Base-by-base conservation (phyloP, 169 alveolate genomes). In the Cryptosporidium bovis region DNA sequence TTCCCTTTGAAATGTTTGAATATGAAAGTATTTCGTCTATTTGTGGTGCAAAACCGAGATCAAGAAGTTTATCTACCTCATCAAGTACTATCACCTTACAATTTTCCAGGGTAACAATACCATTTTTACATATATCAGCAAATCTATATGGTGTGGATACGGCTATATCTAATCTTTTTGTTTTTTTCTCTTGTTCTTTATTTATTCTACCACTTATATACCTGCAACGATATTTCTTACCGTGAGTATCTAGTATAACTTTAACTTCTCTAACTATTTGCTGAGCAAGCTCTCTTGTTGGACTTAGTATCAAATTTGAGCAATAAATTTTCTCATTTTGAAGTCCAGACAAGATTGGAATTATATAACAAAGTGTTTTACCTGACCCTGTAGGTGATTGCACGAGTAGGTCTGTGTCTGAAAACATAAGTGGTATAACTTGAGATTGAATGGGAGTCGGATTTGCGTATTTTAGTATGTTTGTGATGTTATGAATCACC, bases 331-430 rank as follows among this genome's bases (percentile, higher is more conserved):
- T 77, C 18, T 77, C 87, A n/a, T 24, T 77, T 5, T 31, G 31
- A 24, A 77, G 36, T 62, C 71, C 50, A 40, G 55, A 55, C 13
- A 96, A 82, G n/a, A 96, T 71, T 10, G 99, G 99, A 36, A 95
- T 85, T 51, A 96, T 90, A 92, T 95, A 96, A 18, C 97, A 92
- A 66, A 96, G 67, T 6, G 98, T 95, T 91, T 96, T 96, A 36
- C 99, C 99, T 24, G 96, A 90, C 0, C 98, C 98, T 13, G 99
- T 95, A 69, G 95, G 96, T 24, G 97, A 94, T 64, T 92, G 82
- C 20, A 94, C 96, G 36, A 95, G 90, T 36, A 94, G 84, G 84
- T 92, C 92, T 55, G 91, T 91, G 34, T 93, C 92, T 46, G 92
- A 77, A 56, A 92, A 90, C 36, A 94, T 64, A 60, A 93, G 77